These are phyloP conservation scores for Acanthamoeba triangularis DNA, from an alignment of 208 protist genomes.

Conservation along the genomic window DNA sequence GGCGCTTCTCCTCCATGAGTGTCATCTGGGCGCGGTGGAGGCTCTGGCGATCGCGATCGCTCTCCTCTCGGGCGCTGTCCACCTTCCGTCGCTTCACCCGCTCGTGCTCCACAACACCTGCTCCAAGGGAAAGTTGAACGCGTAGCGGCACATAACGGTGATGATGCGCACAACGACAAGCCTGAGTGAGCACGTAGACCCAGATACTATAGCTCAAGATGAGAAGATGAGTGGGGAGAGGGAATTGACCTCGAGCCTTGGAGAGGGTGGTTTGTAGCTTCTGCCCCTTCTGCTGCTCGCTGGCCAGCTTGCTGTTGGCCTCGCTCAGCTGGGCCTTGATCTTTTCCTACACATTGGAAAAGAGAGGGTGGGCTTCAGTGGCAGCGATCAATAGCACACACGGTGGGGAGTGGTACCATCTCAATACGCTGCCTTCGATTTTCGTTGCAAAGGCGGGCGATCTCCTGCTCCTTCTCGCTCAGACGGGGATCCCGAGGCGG, in stretches of 20 bases:
- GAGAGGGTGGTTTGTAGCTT: slow-evolving; percentile 2
- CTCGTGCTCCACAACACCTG: slow-evolving; percentile 36
- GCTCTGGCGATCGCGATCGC: neutral
- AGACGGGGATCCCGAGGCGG: neutral
- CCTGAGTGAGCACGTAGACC: neutral
- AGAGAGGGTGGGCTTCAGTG: neutral
- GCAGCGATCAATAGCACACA: neutral
- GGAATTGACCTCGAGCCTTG: neutral
- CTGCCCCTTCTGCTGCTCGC: slow-evolving; percentile 5
- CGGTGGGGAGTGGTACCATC: neutral
- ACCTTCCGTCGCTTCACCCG: slow-evolving; percentile 38
- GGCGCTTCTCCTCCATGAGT: slow-evolving; percentile 25
- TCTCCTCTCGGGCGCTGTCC: slow-evolving; percentile 5
- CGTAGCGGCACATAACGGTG: no score
- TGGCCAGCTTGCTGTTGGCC: slow-evolving; percentile 1
- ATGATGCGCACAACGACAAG: neutral
- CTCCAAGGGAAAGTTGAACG: neutral
- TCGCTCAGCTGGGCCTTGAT: neutral
- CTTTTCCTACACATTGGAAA: neutral
- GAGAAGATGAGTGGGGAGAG: neutral
- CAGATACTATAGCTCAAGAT: neutral
- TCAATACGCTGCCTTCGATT: slow-evolving; percentile 13
- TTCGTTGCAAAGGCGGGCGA: neutral
- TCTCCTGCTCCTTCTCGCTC: slow-evolving; percentile 23
- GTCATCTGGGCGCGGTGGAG: slow-evolving; percentile 1